Evolutionary conservation across 2,329 filamentous ascomycete species (phyloP).

Genomic region (Penicillium sp.): DNA sequence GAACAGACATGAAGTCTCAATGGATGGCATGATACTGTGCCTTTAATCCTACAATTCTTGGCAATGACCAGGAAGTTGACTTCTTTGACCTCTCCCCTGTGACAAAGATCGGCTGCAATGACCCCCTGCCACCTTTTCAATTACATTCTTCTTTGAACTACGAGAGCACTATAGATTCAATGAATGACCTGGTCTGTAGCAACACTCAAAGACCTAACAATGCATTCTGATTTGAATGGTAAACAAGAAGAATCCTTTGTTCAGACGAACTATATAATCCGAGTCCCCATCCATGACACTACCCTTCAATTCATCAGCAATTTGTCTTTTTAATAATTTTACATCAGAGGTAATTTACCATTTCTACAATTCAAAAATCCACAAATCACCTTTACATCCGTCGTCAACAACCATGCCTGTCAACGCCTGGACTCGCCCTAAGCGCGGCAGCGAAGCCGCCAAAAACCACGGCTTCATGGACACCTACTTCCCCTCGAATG

Average conservation of each 20-base stretch:
- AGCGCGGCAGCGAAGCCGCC: neutral
- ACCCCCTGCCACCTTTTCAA: neutral
- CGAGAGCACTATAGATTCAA: neutral
- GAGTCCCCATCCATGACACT: neutral
- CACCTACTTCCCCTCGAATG: neutral
- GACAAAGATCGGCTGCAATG: neutral
- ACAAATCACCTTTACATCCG: neutral
- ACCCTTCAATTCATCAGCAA: neutral
- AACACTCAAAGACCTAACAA: neutral
- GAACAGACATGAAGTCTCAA: neutral
- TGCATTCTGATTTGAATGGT: neutral
- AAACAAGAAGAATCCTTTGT: neutral
- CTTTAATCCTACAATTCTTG: neutral
- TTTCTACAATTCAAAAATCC: neutral
- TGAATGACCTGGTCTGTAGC: neutral
- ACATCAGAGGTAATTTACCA: neutral
- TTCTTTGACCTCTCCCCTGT: neutral
- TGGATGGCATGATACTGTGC: neutral
- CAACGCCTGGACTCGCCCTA: conserved; percentile 4
- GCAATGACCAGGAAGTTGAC: neutral
- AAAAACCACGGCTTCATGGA: conserved; percentile 4
- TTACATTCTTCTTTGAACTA: neutral
- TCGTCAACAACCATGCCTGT: neutral
- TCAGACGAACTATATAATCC: neutral
- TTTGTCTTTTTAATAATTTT: neutral